phyloP scores from a whole-genome alignment of 108 stramenopile genomes.

The Seminavis robusta region DNA sequence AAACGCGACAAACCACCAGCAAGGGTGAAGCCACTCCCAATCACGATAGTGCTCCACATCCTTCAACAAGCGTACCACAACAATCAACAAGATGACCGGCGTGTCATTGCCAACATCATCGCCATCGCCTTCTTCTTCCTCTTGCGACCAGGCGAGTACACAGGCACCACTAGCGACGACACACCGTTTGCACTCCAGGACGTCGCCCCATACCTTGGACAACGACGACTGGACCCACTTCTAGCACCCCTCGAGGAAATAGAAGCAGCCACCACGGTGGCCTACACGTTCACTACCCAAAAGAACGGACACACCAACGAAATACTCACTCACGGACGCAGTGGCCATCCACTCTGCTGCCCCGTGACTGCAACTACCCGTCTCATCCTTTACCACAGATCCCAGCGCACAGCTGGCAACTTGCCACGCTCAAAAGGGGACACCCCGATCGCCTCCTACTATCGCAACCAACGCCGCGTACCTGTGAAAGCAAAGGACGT shows the following conservation, averaged over 20 bases:
- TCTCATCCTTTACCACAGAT: conserved; percentile 22
- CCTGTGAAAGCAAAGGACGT: neutral
- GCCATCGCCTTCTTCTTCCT: conserved; percentile 25
- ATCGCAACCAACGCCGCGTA: neutral
- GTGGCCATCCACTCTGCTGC: conserved; percentile 32
- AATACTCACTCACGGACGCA: conserved; percentile 27
- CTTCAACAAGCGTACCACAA: neutral
- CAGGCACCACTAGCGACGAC: conserved; percentile 8
- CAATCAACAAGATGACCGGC: neutral
- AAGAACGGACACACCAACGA: conserved; percentile 35
- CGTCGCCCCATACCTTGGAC: conserved; percentile 17
- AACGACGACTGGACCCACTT: neutral
- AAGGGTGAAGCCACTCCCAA: conserved; percentile 39
- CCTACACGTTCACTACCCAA: conserved; percentile 24
- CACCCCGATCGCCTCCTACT: neutral
- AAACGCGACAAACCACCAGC: conserved; percentile 27
- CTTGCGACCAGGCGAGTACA: conserved; percentile 8
- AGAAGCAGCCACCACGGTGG: conserved; percentile 5
- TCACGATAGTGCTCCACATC: neutral
- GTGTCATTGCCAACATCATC: conserved; percentile 13
- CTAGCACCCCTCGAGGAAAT: conserved; percentile 2
- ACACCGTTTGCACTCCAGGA: conserved; percentile 15
- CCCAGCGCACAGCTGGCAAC: neutral
- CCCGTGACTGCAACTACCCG: conserved; percentile 27
- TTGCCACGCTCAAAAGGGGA: too few relatives aligned